These are phyloP conservation scores for Cytospora leucostoma DNA, from an alignment of 2,329 filamentous ascomycete species.

Conservation along the genomic window DNA sequence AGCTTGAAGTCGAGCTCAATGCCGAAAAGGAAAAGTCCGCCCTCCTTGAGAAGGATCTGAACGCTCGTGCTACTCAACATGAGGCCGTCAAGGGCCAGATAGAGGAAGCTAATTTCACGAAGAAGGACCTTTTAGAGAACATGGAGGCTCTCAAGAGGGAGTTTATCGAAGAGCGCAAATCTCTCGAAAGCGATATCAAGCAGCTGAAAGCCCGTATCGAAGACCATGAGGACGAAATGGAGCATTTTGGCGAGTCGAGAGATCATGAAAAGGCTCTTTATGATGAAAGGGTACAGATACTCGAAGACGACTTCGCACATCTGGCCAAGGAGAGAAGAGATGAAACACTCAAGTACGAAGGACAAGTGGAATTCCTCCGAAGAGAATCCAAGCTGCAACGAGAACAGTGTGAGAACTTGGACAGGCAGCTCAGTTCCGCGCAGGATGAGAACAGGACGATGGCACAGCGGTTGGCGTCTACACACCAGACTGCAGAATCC, in stretches of 20 bases:
- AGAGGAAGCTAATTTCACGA: conserved; percentile 86
- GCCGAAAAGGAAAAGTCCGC: conserved; percentile 70
- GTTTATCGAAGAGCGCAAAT: conserved; percentile 81
- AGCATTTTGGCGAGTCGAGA: conserved; percentile 77
- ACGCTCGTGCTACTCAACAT: conserved; percentile 56
- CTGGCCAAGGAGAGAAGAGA: conserved; percentile 59
- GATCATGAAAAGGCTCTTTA: conserved; percentile 76
- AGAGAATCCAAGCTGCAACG: conserved; percentile 61
- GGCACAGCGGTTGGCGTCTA: conserved; percentile 51
- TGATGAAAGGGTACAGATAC: conserved; percentile 66
- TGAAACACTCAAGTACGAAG: conserved; percentile 59
- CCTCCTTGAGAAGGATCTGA: conserved; percentile 70
- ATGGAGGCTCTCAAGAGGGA: conserved; percentile 90
- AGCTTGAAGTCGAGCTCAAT: conserved; percentile 77
- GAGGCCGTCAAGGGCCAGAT: conserved; percentile 68
- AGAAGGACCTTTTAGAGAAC: conserved; percentile 91
- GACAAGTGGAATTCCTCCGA: conserved; percentile 63
- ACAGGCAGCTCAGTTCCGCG: conserved; percentile 56
- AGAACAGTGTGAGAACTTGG: conserved; percentile 60
- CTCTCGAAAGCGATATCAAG: conserved; percentile 78
- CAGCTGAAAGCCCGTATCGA: conserved; percentile 76
- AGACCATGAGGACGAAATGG: conserved; percentile 89
- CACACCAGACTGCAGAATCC: conserved; percentile 54
- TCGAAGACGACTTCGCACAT: conserved; percentile 72
- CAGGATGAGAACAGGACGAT: conserved; percentile 57